A percentile compares a stretch with the other conserved stretches of the same genome.
phyloP scores from a whole-genome alignment of 805 yeast genomes.

The Pichia heedii region DNA sequence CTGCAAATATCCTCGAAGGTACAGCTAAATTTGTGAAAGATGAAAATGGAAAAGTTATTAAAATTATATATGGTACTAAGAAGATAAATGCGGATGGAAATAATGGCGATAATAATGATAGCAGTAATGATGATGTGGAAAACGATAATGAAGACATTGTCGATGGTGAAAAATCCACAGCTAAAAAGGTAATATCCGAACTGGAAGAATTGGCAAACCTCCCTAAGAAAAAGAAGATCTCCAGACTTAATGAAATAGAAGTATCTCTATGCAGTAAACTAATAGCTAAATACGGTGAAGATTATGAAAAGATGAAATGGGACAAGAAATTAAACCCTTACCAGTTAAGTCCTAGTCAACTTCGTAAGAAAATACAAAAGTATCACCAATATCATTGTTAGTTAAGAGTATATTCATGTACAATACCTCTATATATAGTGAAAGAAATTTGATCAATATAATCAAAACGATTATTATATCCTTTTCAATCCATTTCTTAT shows the following conservation, averaged over 20 bases:
- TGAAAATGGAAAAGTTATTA: slow-evolving; percentile 54
- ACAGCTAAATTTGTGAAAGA: slow-evolving; percentile 72
- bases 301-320: slow-evolving; percentile 85
- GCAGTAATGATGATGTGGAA: slow-evolving; percentile 19
- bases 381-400: neutral
- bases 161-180: slow-evolving; percentile 25
- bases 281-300: slow-evolving; percentile 75
- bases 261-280: slow-evolving; percentile 57
- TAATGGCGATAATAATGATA: neutral
- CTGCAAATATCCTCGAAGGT: slow-evolving; percentile 61
- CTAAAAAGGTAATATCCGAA: slow-evolving; percentile 55
- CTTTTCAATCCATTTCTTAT: no score
- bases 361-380: slow-evolving; percentile 54
- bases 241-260: slow-evolving; percentile 59
- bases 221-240: slow-evolving; percentile 37
- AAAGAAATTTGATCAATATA: no score
- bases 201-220: slow-evolving; percentile 52
- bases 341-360: slow-evolving; percentile 81
- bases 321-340: slow-evolving; percentile 75
- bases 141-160: slow-evolving; percentile 22
- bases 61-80: slow-evolving; percentile 65
- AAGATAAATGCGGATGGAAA: slow-evolving; percentile 10
- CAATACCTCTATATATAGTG: no score
- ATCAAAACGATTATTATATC: no score
- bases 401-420: neutral